Conservation (phyloP, 2,329 filamentous ascomycete species). For the Penicillium crustosum region DNA sequence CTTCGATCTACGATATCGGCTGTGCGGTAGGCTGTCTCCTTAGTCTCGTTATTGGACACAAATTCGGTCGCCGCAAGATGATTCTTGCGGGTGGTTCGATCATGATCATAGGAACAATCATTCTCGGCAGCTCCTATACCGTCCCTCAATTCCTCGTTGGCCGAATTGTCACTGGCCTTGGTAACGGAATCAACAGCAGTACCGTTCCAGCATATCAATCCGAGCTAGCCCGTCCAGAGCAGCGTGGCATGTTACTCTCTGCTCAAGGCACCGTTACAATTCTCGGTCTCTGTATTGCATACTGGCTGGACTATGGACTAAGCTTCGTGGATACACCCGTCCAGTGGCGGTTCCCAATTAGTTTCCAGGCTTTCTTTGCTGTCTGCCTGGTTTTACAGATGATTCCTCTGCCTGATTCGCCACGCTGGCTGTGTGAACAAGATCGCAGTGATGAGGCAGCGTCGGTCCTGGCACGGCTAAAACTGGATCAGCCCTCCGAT, state of each 20-base stretch:
- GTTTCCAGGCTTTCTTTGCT: conserved; percentile 44
- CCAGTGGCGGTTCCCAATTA: conserved; percentile 48
- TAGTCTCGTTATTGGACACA: conserved; percentile 41
- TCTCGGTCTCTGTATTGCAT: conserved; percentile 50
- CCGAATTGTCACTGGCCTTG: conserved; percentile 49
- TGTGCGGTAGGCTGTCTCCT: conserved; percentile 34
- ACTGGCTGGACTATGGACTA: conserved; percentile 49
- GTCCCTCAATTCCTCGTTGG: conserved; percentile 49
- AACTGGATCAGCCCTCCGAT: conserved; percentile 21
- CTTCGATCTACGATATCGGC: conserved; percentile 33
- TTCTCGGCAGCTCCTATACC: conserved; percentile 43
- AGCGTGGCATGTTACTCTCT: conserved; percentile 20
- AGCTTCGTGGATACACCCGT: conserved; percentile 33
- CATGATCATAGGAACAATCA: conserved; percentile 48
- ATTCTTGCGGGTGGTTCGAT: conserved; percentile 44
- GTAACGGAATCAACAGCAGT: conserved; percentile 26
- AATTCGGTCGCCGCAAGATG: conserved; percentile 45
- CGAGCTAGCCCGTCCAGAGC: conserved; percentile 22
- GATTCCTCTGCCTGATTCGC: conserved; percentile 41
- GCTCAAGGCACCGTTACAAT: conserved; percentile 40
- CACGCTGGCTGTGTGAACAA: conserved; percentile 39
- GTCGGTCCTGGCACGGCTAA: conserved; percentile 29
- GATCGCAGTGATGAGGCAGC: conserved; percentile 33
- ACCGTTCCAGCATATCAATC: conserved; percentile 23
- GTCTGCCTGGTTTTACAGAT: conserved; percentile 38